Evolutionary conservation across 2,329 filamentous ascomycete species (phyloP), one percentile per base, ranked within the genome.

Genomic region (Hypoxylon sp.): DNA sequence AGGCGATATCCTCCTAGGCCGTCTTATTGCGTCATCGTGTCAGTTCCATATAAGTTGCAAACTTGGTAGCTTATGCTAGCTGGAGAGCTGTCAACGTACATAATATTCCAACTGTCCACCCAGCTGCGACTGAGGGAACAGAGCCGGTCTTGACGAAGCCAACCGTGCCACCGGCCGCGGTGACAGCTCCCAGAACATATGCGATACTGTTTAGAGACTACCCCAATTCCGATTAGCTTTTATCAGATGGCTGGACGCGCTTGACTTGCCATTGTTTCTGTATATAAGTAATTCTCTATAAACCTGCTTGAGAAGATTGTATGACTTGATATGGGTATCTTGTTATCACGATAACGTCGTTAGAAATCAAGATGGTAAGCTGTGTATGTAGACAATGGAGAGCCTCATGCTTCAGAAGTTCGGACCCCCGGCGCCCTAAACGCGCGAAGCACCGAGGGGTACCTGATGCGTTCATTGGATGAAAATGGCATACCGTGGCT

Each of bases 61-160:
- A 20, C n/a, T 3, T 12, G 28, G 26, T 28, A 36, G 24, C 7
- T 16, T 32, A 18, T 51, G 8, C 16, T 8, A 36, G 18, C 28
- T 11, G 30, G 33, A 33, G 30, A 50, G 33, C 30, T 38, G 5
- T 51, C 30, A 49, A 62, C 33, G 79, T 81, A 88, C 85, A 88
- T 16, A 89, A 77, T 12, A 84, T 71, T 51, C 96, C 96, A 70
- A 99, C 93, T 32, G 90, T 89, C 71, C 93, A 83, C 54, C 96
- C 96, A 12, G 96, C 96, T 11, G 87, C 89, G 71, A 98, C 85
- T 11, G 93, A 97, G 36, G 95, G 95, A 51, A 97, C 78, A 22
- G 94, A 98, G 63, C 93, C 87, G 0, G 94, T 96, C 77, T 90
- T 89, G 45, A 90, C 83, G 80, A 93, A 99, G 76, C 96, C 96